Evolutionary conservation across 164 flowering plant genomes (phyloP).

Genomic region (Liquidambar formosana): DNA sequence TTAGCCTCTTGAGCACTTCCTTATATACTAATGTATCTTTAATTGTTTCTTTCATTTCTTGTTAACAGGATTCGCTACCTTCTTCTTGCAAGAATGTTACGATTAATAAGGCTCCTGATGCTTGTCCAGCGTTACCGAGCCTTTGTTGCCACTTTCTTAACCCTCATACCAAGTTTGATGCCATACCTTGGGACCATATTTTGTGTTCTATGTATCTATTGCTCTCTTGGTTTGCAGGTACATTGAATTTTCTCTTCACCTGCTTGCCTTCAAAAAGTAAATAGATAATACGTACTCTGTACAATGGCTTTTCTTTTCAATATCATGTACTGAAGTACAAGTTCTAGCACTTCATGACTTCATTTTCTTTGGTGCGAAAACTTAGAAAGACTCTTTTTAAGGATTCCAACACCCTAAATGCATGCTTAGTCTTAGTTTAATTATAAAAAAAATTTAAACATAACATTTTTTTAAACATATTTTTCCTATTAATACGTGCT

Average conservation of each 20-base stretch:
- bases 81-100: conserved; percentile 90
- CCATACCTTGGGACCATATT: conserved; percentile 95
- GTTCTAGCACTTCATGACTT: too few relatives aligned
- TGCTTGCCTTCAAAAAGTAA: background rate
- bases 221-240: conserved; percentile 97
- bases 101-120: conserved; percentile 87
- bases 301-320: too few relatives aligned
- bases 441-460: too few relatives aligned
- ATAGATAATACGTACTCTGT: too few relatives aligned
- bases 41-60: conserved; percentile 13
- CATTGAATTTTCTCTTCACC: background rate
- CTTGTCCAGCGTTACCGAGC: conserved; percentile 76
- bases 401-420: too few relatives aligned
- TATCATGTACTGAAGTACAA: too few relatives aligned
- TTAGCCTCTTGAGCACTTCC: background rate
- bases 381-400: too few relatives aligned
- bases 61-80: conserved; percentile 92
- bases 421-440: too few relatives aligned
- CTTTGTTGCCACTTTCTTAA: conserved; percentile 84
- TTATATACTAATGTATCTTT: background rate
- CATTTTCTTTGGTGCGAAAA: too few relatives aligned
- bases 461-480: too few relatives aligned
- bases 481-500: background rate
- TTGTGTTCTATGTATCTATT: conserved; percentile 77
- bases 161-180: conserved; percentile 90